Percentiles rank a stretch among this genome's conserved stretches.
phyloP scores from a whole-genome alignment of 108 stramenopile species.

The Discostella pseudostelligera region DNA sequence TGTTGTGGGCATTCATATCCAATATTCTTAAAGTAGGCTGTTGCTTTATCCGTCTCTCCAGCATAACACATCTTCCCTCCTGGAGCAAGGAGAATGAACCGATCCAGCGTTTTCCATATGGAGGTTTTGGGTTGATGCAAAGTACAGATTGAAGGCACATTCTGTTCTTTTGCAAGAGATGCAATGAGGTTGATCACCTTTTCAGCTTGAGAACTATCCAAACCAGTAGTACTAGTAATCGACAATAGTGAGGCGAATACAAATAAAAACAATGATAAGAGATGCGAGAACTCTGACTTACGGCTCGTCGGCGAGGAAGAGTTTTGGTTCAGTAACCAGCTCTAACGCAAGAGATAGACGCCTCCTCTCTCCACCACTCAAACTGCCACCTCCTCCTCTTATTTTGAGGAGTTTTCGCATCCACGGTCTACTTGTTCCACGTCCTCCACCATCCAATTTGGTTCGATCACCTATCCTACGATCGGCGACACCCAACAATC shows the following conservation, averaged over 20 bases:
- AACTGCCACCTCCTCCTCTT: conserved; percentile 23
- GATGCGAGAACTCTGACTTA: not conserved
- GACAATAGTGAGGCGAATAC: not conserved
- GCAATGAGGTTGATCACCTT: conserved; percentile 63
- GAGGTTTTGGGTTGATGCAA: conserved; percentile 78
- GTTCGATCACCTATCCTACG: conserved; percentile 61
- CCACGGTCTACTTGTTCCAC: not conserved
- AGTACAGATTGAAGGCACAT: conserved; percentile 66
- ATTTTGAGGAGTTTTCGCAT: conserved; percentile 11
- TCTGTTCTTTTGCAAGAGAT: conserved; percentile 47
- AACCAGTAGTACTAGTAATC: conserved; percentile 58
- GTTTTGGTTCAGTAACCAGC: conserved; percentile 58
- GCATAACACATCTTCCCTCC: conserved; percentile 74
- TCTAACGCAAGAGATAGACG: conserved; percentile 79
- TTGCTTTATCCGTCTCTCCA: conserved; percentile 49
- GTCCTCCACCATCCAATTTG: conserved; percentile 35
- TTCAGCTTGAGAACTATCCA: conserved; percentile 68
- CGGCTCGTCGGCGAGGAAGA: conserved; percentile 82
- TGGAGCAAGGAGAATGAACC: conserved; percentile 66
- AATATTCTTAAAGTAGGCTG: conserved; percentile 60
- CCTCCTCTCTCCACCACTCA: conserved; percentile 85
- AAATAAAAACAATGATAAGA: not conserved
- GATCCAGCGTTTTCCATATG: conserved; percentile 67
- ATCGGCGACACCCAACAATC: conserved; percentile 54
- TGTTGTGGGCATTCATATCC: conserved; percentile 65